Evolutionary conservation across 352 stramenopile genomes (phyloP).

Genomic region (Thalassiosira hispida): DNA sequence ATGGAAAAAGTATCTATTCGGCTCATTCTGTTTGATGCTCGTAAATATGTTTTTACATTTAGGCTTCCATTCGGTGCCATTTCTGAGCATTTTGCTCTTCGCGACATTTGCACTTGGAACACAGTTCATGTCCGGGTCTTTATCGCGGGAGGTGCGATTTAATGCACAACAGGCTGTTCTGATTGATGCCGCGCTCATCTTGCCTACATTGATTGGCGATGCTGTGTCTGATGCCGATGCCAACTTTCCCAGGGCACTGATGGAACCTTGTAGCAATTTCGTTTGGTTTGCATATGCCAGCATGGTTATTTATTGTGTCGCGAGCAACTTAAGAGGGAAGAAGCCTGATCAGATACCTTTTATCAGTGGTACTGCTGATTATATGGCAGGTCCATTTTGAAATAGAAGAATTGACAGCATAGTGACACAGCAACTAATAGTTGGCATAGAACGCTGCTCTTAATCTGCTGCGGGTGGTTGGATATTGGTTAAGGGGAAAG

Average conservation of each 20-base stretch:
- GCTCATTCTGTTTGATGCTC: too few species aligned
- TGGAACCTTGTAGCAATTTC: conserved; percentile 73
- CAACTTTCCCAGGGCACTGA: conserved; percentile 53
- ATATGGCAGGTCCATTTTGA: conserved; percentile 74
- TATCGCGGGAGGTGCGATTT: conserved; percentile 70
- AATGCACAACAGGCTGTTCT: conserved; percentile 76
- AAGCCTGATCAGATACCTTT: conserved; percentile 82
- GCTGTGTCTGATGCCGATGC: conserved; percentile 45
- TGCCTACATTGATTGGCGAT: conserved; percentile 66
- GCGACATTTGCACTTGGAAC: conserved; percentile 64
- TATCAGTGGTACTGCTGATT: conserved; percentile 72
- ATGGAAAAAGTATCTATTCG: too few species aligned
- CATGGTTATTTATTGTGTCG: conserved; percentile 68
- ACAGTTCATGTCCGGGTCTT: conserved; percentile 36
- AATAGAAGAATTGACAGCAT: too few species aligned
- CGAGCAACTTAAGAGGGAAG: conserved; percentile 67
- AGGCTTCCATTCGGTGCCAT: conserved; percentile 47
- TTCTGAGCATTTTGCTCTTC: conserved; percentile 68
- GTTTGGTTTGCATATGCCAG: conserved; percentile 66
- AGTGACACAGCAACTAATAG: too few species aligned
- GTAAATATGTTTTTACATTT: too few species aligned
- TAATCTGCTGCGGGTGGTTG: too few species aligned
- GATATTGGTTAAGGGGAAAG: too few species aligned
- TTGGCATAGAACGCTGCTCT: too few species aligned
- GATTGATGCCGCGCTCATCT: conserved; percentile 68